phyloP scores from a whole-genome alignment of 768 basidiomycete genomes.

The Russula sp. region DNA sequence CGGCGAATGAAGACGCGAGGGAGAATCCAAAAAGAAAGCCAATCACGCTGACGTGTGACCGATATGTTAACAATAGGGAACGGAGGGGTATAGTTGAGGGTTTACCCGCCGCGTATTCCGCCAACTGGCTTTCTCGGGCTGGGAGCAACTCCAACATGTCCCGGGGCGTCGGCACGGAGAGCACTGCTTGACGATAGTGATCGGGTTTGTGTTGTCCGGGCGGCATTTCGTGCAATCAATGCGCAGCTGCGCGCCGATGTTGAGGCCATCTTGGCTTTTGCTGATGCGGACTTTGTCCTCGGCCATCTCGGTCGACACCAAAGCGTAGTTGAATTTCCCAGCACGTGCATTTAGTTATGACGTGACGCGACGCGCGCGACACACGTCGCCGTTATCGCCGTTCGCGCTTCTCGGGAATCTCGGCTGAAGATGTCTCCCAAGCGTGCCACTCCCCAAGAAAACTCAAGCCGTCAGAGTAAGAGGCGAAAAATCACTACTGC shows the following conservation, averaged over 20 bases:
- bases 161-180: constrained; percentile 43
- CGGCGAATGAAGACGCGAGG: constrained; percentile 78
- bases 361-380: constrained; percentile 1
- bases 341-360: too few species aligned
- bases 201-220: constrained; percentile 34
- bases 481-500: constrained; percentile 62
- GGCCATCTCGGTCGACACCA: not conserved
- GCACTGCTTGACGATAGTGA: constrained; percentile 45
- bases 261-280: constrained; percentile 32
- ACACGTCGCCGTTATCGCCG: too few species aligned
- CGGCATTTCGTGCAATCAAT: constrained; percentile 13
- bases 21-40: constrained; percentile 91
- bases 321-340: constrained; percentile 8
- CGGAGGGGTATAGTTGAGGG: constrained; percentile 9
- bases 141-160: constrained; percentile 52
- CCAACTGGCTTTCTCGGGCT: constrained; percentile 74
- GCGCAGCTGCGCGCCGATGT: constrained; percentile 10
- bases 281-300: not conserved
- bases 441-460: constrained; percentile 38
- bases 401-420: too few species aligned
- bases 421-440: constrained; percentile 41
- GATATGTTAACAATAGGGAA: not conserved
- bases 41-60: constrained; percentile 54
- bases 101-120: constrained; percentile 45
- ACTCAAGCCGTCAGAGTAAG: constrained; percentile 55